phyloP scores from a whole-genome alignment of 2,329 filamentous ascomycete genomes.

The Zarea fungicola region DNA sequence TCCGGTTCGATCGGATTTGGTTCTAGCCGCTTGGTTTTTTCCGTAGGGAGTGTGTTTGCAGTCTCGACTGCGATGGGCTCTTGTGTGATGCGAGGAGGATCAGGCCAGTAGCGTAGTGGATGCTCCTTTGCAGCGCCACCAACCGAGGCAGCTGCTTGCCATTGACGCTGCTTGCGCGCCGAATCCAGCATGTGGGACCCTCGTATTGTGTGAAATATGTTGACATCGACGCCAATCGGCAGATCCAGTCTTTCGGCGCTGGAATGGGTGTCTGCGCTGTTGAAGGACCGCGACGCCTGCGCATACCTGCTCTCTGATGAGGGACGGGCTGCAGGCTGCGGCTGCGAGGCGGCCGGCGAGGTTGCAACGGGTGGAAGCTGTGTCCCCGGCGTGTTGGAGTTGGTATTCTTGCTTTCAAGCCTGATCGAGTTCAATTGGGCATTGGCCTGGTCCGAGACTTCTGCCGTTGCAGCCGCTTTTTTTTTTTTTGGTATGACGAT shows the following conservation, averaged over 20 bases:
- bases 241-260: slow-evolving; percentile 27
- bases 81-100: neutral
- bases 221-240: slow-evolving; percentile 38
- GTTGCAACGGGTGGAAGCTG: neutral
- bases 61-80: neutral
- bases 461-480: slow-evolving; percentile 10
- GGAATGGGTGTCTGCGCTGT: slow-evolving; percentile 8
- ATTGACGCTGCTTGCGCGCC: slow-evolving; percentile 20
- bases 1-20: neutral
- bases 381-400: neutral
- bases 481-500: slow-evolving; percentile 29
- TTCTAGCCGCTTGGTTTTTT: neutral
- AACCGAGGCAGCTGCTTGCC: slow-evolving; percentile 12
- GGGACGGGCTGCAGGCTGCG: neutral
- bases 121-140: slow-evolving; percentile 29
- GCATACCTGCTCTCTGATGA: slow-evolving; percentile 4
- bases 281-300: slow-evolving; percentile 3
- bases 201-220: slow-evolving; percentile 43
- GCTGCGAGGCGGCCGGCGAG: neutral
- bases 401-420: neutral
- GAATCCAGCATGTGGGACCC: slow-evolving; percentile 41
- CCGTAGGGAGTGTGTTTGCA: neutral
- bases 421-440: slow-evolving; percentile 2
- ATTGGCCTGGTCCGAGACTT: neutral
- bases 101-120: slow-evolving; percentile 32